These are phyloP conservation scores for Discostella stelligera DNA, from an alignment of 352 stramenopile genomes.

Conservation along the genomic window DNA sequence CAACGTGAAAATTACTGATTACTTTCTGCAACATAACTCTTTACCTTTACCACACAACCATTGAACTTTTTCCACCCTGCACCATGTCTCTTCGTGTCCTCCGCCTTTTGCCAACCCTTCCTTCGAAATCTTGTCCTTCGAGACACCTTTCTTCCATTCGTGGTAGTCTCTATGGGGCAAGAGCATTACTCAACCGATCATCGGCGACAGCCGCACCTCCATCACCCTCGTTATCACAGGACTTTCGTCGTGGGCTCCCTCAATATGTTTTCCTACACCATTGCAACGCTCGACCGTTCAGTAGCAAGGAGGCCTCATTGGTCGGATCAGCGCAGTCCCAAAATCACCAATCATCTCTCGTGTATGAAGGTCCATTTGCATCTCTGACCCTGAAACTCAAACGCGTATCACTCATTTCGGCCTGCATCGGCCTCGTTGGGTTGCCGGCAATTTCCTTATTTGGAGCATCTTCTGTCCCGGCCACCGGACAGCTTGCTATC, in stretches of 20 bases:
- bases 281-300: neutral
- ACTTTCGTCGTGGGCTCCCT: neutral
- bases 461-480: slow-evolving; percentile 47
- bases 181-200: neutral
- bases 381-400: slow-evolving; percentile 67
- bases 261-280: neutral
- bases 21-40: no score
- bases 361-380: slow-evolving; percentile 70
- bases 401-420: slow-evolving; percentile 61
- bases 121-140: neutral
- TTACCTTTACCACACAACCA: no score
- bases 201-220: neutral
- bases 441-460: slow-evolving; percentile 57
- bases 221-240: neutral
- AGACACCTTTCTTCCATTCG: slow-evolving; percentile 4
- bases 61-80: no score
- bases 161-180: neutral
- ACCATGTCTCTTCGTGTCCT: slow-evolving; percentile 6
- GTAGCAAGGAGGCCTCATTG: neutral
- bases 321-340: neutral
- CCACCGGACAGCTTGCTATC: slow-evolving; percentile 54
- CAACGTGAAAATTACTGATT: no score
- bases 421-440: slow-evolving; percentile 54
- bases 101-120: neutral
- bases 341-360: neutral